Base-by-base conservation (phyloP, 495 filamentous ascomycete species). In the Rostrohypoxylon terebratum region DNA sequence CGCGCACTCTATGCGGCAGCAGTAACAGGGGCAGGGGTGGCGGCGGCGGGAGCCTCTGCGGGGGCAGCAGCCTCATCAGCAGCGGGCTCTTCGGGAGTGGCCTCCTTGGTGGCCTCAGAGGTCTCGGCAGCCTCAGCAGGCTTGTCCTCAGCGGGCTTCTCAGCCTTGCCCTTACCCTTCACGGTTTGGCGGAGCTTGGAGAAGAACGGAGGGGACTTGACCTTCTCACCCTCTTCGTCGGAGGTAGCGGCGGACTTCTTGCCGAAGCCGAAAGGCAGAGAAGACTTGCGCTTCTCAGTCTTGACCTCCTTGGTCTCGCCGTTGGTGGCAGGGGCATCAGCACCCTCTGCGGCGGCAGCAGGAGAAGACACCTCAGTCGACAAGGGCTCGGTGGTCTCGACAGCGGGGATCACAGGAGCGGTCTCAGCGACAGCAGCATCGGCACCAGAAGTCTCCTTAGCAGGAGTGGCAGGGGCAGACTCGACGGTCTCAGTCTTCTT, bases 161-260 rank as follows among this genome's bases (percentile, higher is more conserved):
- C 83, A 74, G 79, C 73, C 65, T 82, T 81, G 57, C 78, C 75
- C 69, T 84, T 81, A 80, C 77, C 79, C 81, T 83, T 83, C 70
- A 87, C 85, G 61, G 85, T 88, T 71, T 83, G 83, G 74, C 86
- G 85, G 68, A 88, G 78, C 83, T 86, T 87, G 75, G 85, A 86
- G 82, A 88, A 88, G 71, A 81, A 83, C 21, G 81, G 82, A 48
- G 83, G 83, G 23, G 84, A 85, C 79, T 82, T 81, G 72, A 84
- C 81, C 81, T 87, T 86, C 81, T 86, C 84, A 63, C 81, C 82
- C 76, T 87, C 86, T 23, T 85, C 84, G 14, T 83, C 84, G 18
- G 81, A 79, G 44, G 80, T 75, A 25, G 72, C 68, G 68, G 83
- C 83, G 79, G 87, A 83, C 81, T 85, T 86, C 79, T 83, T 78